Base-by-base conservation (phyloP, 805 yeast species). In the Candida stauntonica region DNA sequence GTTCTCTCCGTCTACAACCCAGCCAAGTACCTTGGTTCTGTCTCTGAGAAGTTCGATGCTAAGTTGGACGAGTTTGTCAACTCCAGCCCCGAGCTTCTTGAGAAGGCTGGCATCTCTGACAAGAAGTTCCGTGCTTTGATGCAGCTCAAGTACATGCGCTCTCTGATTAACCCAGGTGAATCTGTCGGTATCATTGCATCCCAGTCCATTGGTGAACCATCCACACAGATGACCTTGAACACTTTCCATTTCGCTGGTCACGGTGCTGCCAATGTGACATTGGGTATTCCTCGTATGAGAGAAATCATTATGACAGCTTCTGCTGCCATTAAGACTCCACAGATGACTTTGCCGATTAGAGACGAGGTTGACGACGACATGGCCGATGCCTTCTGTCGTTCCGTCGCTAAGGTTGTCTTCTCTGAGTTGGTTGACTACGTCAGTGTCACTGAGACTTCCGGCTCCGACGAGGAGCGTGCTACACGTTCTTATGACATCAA, bases 271-370 rank as follows among this genome's bases (percentile, higher is more conserved):
- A 93, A 93, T 66, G 99, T 93, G 48, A 93, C 99, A 0, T 74
- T 93, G 56, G 99, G 99, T 84, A 93, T 93, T 60, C 99, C 99
- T 29, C 96, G 99, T 78, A 81, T 93, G 86, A 84, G 99, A 78
- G 99, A 93, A 75, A 93, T 93, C 64, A 88, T 93, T 61, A 93
- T 93, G 99, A 94, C 99, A 11, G 99, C 99, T 16, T 86, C 96
- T 43, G 79, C 96, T 17, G 67, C 84, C 33, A 93, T 93, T 58
- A 86, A 87, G 70, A 93, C 99, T n/a, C 99, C 99, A 31, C 98
- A 93, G 68, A 93, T 93, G 99, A 79, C 93, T 4, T 69, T 93
- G 52, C 99, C 99, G 19, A 72, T 93, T 33, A 68, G 77, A 55
- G 66, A 72, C 26, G 94, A 85, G 54, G 93, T 94, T 38, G 71